Percentiles rank a stretch among this genome's conserved stretches.
Conservation (phyloP, 139 green algal species). For the Zygnema cylindricum region DNA sequence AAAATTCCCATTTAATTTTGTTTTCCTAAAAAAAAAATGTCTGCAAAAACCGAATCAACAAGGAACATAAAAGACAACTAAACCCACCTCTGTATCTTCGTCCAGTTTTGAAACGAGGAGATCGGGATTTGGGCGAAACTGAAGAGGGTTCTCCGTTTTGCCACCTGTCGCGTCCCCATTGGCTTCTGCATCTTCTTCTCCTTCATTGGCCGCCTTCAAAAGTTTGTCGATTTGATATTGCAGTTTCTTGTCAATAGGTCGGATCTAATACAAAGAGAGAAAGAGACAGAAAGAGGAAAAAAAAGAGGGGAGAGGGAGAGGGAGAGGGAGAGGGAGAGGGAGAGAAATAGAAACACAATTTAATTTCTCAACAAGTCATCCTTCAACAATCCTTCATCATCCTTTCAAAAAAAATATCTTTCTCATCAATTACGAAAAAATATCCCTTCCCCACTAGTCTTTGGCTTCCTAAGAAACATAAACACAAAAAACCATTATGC, state of each 20-base stretch:
- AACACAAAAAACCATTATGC: too few species aligned
- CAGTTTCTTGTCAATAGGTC: not conserved
- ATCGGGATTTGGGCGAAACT: slow-evolving; percentile 73
- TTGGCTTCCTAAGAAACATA: too few species aligned
- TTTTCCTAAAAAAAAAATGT: too few species aligned
- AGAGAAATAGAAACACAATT: not conserved
- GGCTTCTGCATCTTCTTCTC: not conserved
- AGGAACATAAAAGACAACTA: too few species aligned
- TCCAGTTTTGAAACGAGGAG: slow-evolving; percentile 72
- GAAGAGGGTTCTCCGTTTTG: slow-evolving; percentile 59
- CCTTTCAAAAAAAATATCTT: not conserved
- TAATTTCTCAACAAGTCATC: not conserved
- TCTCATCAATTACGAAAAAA: not conserved
- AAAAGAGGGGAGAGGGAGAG: not conserved
- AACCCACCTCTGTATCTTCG: too few species aligned
- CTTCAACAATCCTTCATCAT: not conserved
- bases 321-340: not conserved
- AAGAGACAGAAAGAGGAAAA: not conserved
- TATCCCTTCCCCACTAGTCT: too few species aligned
- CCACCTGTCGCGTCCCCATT: not conserved
- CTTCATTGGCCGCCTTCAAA: not conserved
- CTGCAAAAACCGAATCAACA: too few species aligned
- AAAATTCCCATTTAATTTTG: too few species aligned
- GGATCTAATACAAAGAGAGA: not conserved
- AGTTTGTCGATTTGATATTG: not conserved